phyloP scores from a whole-genome alignment of 495 filamentous ascomycete species.

The Cladorrhinum samala region DNA sequence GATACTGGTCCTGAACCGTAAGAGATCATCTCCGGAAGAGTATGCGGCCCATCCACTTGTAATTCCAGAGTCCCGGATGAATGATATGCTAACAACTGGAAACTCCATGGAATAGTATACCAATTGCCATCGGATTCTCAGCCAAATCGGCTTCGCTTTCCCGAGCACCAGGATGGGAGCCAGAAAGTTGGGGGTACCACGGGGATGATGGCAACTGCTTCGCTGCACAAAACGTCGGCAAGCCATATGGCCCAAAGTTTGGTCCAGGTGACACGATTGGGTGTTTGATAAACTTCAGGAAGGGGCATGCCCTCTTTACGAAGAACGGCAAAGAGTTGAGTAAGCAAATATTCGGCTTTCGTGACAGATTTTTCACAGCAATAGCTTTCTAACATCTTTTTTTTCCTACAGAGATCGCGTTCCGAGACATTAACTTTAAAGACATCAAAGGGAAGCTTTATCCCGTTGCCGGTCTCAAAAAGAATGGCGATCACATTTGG shows the following conservation, averaged over 20 bases:
- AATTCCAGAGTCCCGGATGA: too few relatives aligned
- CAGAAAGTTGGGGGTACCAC: constrained; percentile 95
- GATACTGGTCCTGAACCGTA: constrained; percentile 75
- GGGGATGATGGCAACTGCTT: constrained; percentile 93
- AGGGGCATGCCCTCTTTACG: constrained; percentile 84
- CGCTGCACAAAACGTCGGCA: constrained; percentile 65
- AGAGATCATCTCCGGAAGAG: constrained; percentile 62
- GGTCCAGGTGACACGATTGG: constrained; percentile 72
- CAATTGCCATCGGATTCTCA: constrained; percentile 88
- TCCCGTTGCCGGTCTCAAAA: constrained; percentile 93
- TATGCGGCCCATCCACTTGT: constrained; percentile 29
- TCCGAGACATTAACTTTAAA: constrained; percentile 72
- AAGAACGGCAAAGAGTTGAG: constrained; percentile 81
- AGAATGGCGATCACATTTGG: constrained; percentile 69
- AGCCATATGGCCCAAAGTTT: constrained; percentile 70
- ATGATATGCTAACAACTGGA: constrained; percentile 19
- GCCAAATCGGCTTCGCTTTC: constrained; percentile 66
- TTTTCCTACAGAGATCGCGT: constrained; percentile 61
- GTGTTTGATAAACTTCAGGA: constrained; percentile 90
- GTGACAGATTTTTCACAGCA: constrained; percentile 2
- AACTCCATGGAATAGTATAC: constrained; percentile 52
- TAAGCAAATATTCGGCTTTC: constrained; percentile 28
- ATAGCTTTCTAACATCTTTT: constrained; percentile 12
- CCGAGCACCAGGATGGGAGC: constrained; percentile 88
- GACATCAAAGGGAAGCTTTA: constrained; percentile 55